These are phyloP conservation scores for Boletus patriciae DNA, from an alignment of 768 basidiomycete genomes.

Conservation along the genomic window DNA sequence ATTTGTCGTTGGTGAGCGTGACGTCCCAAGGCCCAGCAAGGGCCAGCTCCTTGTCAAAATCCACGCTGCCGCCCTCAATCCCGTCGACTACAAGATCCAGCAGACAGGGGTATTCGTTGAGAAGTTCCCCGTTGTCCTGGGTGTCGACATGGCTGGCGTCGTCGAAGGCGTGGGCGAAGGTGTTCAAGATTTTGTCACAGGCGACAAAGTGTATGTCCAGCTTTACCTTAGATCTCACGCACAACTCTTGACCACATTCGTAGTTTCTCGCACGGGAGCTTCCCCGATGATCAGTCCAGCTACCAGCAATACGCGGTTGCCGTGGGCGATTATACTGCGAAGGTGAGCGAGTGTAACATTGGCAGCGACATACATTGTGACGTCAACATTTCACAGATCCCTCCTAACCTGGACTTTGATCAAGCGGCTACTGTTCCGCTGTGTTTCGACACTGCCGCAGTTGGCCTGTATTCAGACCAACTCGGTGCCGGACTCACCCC, in stretches of 20 bases:
- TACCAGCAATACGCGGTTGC: slow-evolving; percentile 45
- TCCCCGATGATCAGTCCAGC: slow-evolving; percentile 32
- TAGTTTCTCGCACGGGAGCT: slow-evolving; percentile 28
- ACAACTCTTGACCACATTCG: background rate
- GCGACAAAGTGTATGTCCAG: slow-evolving; percentile 40
- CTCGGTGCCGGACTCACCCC: slow-evolving; percentile 41
- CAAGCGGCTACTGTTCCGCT: slow-evolving; percentile 49
- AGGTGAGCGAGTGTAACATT: slow-evolving; percentile 28
- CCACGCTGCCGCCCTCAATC: slow-evolving; percentile 44
- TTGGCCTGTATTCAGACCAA: slow-evolving; percentile 44
- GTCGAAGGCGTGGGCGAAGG: slow-evolving; percentile 41
- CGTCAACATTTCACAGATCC: slow-evolving; percentile 37
- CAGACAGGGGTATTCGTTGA: slow-evolving; percentile 32
- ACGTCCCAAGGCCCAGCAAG: slow-evolving; percentile 35
- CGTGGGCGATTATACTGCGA: slow-evolving; percentile 35
- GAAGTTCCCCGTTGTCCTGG: slow-evolving; percentile 38
- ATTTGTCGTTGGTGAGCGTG: slow-evolving; percentile 30
- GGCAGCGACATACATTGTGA: background rate
- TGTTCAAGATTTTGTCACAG: slow-evolving; percentile 36
- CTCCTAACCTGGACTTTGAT: slow-evolving; percentile 43
- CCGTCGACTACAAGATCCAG: slow-evolving; percentile 44
- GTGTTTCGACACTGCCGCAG: slow-evolving; percentile 45
- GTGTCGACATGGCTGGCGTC: slow-evolving; percentile 38
- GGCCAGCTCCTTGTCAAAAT: slow-evolving; percentile 45
- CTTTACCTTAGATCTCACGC: background rate